These are phyloP conservation scores for Arthrobotrys musiformis DNA, from an alignment of 2,329 filamentous ascomycete genomes.

Conservation along the genomic window DNA sequence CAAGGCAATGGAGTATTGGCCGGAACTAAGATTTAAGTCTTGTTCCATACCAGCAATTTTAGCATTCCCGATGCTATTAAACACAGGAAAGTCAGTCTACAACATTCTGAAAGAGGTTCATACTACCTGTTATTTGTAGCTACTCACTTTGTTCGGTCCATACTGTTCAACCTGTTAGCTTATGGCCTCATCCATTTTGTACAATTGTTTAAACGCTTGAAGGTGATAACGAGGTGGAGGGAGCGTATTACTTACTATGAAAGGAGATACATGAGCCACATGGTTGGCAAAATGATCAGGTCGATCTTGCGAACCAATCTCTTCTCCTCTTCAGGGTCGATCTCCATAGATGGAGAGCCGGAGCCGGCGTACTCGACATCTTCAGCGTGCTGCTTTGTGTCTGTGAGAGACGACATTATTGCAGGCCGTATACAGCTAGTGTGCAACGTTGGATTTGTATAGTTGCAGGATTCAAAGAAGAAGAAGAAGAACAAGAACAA, in stretches of 20 bases:
- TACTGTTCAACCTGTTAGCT: slow-evolving; percentile 13
- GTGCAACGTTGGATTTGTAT: background rate
- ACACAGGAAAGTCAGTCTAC: background rate
- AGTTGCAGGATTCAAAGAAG: background rate
- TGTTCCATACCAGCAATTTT: slow-evolving; percentile 67
- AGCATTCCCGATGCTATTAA: slow-evolving; percentile 66
- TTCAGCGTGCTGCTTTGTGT: slow-evolving; percentile 37
- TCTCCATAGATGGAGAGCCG: slow-evolving; percentile 36
- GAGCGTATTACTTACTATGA: slow-evolving; percentile 57
- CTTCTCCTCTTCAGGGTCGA: slow-evolving; percentile 57
- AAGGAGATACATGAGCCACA: slow-evolving; percentile 61
- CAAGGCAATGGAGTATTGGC: slow-evolving; percentile 67
- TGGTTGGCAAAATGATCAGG: slow-evolving; percentile 60
- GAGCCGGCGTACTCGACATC: slow-evolving; percentile 52
- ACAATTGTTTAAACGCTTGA: no score
- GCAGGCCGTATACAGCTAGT: no score
- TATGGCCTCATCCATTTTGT: no score
- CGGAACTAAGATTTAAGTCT: slow-evolving; percentile 65
- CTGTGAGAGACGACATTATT: slow-evolving; percentile 40
- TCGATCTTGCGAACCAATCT: slow-evolving; percentile 60
- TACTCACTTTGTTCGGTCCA: slow-evolving; percentile 56
- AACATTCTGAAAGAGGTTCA: background rate
- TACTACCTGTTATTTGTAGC: background rate
- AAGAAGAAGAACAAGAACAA: no score
- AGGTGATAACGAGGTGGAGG: no score